These are phyloP conservation scores for Pyronema omphalodes DNA, from an alignment of 495 filamentous ascomycete species.

Conservation along the genomic window DNA sequence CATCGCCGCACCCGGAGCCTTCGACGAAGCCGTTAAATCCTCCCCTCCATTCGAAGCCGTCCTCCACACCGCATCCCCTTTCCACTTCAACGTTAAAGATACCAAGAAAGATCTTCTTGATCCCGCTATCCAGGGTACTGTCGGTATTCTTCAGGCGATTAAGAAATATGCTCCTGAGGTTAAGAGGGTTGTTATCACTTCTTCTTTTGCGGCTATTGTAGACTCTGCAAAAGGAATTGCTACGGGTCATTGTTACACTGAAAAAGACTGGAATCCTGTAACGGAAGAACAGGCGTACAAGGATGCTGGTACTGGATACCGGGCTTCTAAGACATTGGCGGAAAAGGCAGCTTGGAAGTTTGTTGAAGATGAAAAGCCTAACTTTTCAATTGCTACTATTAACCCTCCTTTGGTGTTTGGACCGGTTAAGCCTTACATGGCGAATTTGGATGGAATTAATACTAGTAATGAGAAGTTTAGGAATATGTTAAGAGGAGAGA, in stretches of 20 bases:
- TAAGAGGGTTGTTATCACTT: slow-evolving; percentile 67
- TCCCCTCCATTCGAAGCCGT: slow-evolving; percentile 63
- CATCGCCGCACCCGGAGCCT: slow-evolving; percentile 55
- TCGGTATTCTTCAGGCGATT: slow-evolving; percentile 56
- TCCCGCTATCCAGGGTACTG: slow-evolving; percentile 72
- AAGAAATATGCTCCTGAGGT: slow-evolving; percentile 55
- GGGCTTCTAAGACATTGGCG: slow-evolving; percentile 47
- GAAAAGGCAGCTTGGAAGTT: slow-evolving; percentile 68
- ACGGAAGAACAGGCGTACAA: slow-evolving; percentile 47
- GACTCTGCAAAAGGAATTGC: slow-evolving; percentile 26
- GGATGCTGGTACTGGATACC: slow-evolving; percentile 42
- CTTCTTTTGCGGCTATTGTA: slow-evolving; percentile 64
- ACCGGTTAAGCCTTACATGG: slow-evolving; percentile 46
- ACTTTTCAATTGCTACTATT: slow-evolving; percentile 55
- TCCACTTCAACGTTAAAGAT: slow-evolving; percentile 47
- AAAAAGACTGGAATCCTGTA: slow-evolving; percentile 12
- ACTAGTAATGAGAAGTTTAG: slow-evolving; percentile 38
- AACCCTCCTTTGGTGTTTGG: slow-evolving; percentile 54
- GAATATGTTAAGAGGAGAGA: slow-evolving; percentile 37
- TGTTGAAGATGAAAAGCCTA: slow-evolving; percentile 38
- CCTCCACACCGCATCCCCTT: slow-evolving; percentile 72
- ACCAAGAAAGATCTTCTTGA: slow-evolving; percentile 65
- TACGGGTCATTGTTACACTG: slow-evolving; percentile 19
- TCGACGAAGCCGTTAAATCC: slow-evolving; percentile 60
- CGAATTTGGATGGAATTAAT: slow-evolving; percentile 47